Percentiles rank a stretch among this genome's conserved stretches.
These are phyloP conservation scores for Gremmenia infestans DNA, from an alignment of 2,329 filamentous ascomycete genomes.

Conservation along the genomic window DNA sequence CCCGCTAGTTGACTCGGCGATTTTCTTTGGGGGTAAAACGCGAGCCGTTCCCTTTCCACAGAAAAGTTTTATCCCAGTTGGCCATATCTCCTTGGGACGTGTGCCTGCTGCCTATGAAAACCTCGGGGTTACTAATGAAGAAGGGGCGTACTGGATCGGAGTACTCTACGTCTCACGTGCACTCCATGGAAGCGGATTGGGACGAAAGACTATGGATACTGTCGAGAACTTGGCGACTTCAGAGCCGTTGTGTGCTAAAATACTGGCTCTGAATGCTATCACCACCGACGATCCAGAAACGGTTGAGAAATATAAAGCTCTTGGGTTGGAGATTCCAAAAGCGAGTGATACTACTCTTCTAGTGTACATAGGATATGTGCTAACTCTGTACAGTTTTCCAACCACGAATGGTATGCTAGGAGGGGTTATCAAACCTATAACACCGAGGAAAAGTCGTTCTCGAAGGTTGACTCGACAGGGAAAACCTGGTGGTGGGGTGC, in stretches of 20 bases:
- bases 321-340: constrained; percentile 9
- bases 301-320: constrained; percentile 14
- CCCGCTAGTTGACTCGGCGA: constrained; percentile 19
- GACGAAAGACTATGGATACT: constrained; percentile 21
- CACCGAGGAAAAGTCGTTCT: constrained; percentile 9
- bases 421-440: constrained; percentile 23
- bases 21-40: constrained; percentile 15
- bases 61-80: constrained; percentile 20
- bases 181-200: constrained; percentile 21
- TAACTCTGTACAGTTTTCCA: constrained; percentile 16
- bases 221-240: constrained; percentile 17
- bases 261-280: constrained; percentile 17
- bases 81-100: constrained; percentile 24
- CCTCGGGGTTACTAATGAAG: constrained; percentile 1
- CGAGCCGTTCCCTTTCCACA: constrained; percentile 11
- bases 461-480: constrained; percentile 13
- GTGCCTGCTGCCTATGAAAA: constrained; percentile 5
- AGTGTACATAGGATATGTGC: neutral
- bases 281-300: constrained; percentile 9
- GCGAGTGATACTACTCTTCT: constrained; percentile 1
- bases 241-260: constrained; percentile 21
- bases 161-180: constrained; percentile 25
- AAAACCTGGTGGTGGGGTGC: constrained; percentile 16
- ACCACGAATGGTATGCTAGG: constrained; percentile 26
- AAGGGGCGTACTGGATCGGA: constrained; percentile 22